These are phyloP conservation scores for Irpex rosettiformis DNA, from an alignment of 1,284 basidiomycete genomes.

Conservation along the genomic window DNA sequence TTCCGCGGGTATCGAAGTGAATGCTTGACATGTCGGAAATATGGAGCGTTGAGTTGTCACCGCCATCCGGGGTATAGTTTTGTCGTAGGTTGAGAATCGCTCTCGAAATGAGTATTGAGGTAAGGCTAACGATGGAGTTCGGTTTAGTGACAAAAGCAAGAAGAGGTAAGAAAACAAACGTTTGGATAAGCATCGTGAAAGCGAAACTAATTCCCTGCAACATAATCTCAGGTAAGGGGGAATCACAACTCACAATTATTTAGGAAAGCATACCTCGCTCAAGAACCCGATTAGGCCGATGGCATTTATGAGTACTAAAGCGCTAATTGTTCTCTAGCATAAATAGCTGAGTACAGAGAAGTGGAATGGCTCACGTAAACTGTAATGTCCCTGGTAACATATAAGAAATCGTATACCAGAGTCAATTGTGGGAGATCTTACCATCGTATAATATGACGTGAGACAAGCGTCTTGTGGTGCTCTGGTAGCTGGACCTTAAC, in stretches of 20 bases:
- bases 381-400: background rate
- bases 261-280: too few relatives aligned
- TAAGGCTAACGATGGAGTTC: background rate
- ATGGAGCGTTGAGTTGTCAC: background rate
- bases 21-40: background rate
- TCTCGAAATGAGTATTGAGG: background rate
- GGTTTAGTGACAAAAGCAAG: background rate
- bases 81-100: background rate
- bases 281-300: too few relatives aligned
- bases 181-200: background rate
- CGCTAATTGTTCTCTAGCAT: background rate
- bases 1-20: background rate
- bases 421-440: background rate
- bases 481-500: background rate
- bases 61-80: too few relatives aligned
- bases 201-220: too few relatives aligned
- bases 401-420: background rate
- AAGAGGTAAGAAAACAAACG: background rate
- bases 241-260: too few relatives aligned
- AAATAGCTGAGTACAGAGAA: background rate
- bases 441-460: background rate
- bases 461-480: background rate
- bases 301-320: background rate
- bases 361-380: background rate
- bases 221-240: too few relatives aligned